phyloP scores from a whole-genome alignment of 2,329 filamentous ascomycete genomes.

The Fusarium keratoplasticum region DNA sequence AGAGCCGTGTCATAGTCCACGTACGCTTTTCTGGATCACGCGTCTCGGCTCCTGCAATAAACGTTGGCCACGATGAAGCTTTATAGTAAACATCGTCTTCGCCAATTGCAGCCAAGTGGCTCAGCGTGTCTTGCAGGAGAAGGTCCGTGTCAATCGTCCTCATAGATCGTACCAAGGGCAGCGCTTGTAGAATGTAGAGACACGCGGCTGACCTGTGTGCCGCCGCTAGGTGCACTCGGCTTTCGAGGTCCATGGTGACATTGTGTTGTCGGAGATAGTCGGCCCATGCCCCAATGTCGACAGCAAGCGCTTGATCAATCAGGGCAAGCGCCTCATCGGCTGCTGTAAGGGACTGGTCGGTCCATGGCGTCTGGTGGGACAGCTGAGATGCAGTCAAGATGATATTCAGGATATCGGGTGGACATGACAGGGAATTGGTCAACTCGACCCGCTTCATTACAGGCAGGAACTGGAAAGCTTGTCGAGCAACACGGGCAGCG shows the following conservation, averaged over 20 bases:
- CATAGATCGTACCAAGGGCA: conserved; percentile 53
- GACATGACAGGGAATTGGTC: conserved; percentile 57
- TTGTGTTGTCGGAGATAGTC: conserved; percentile 50
- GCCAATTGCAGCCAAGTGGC: conserved; percentile 61
- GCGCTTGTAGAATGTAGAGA: conserved; percentile 58
- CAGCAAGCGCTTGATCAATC: conserved; percentile 55
- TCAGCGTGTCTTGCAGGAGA: conserved; percentile 62
- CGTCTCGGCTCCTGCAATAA: conserved; percentile 68
- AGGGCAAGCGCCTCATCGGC: conserved; percentile 54
- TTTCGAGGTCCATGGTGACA: conserved; percentile 53
- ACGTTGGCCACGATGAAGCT: conserved; percentile 70
- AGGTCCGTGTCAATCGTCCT: conserved; percentile 55
- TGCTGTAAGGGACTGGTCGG: conserved; percentile 46
- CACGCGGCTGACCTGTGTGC: conserved; percentile 61
- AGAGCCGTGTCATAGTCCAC: conserved; percentile 63
- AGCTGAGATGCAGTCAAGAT: conserved; percentile 59
- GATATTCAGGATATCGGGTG: conserved; percentile 57
- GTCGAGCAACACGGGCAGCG: conserved; percentile 53
- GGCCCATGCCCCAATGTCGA: conserved; percentile 59
- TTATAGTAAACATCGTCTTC: conserved; percentile 66
- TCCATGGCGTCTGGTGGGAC: conserved; percentile 51
- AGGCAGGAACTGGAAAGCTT: conserved; percentile 53
- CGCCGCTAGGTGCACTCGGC: conserved; percentile 57
- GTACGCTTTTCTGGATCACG: conserved; percentile 57
- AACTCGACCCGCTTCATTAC: conserved; percentile 56